These are phyloP conservation scores for Ampelocalamus luodianensis DNA, from an alignment of 176 grass and related monocot species.

Conservation along the genomic window DNA sequence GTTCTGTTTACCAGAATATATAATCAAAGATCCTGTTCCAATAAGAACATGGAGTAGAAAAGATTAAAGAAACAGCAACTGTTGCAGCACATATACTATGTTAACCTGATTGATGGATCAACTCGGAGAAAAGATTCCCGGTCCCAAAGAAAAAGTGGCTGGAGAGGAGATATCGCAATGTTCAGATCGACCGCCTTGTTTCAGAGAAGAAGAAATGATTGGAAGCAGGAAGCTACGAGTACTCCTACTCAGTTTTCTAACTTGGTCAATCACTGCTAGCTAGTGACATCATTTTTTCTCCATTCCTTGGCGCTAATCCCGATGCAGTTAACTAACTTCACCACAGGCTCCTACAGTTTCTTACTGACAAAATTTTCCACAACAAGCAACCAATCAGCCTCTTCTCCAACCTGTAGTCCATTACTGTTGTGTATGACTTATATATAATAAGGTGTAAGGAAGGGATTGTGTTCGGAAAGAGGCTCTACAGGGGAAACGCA, in stretches of 20 bases:
- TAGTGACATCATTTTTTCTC: constrained; percentile 10
- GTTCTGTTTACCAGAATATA: background rate
- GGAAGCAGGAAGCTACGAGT: background rate
- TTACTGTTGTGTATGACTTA: too few relatives aligned
- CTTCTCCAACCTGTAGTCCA: too few relatives aligned
- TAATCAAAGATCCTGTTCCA: background rate
- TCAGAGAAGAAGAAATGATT: background rate
- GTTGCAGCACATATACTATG: too few relatives aligned
- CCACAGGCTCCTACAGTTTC: background rate
- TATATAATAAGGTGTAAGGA: too few relatives aligned
- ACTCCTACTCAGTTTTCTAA: background rate
- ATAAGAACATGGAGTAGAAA: background rate
- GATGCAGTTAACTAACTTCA: background rate
- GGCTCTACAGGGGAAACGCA: too few relatives aligned
- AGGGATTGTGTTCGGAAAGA: too few relatives aligned
- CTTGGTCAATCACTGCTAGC: background rate
- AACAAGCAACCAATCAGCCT: too few relatives aligned
- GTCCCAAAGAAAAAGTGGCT: background rate
- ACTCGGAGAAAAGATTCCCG: background rate
- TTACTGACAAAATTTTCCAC: too few relatives aligned
- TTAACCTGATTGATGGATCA: background rate
- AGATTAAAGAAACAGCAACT: background rate
- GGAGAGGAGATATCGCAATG: background rate
- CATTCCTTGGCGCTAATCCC: constrained; percentile 44
- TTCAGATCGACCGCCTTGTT: background rate